Conservation (phyloP, 1,139 yeast genomes). For the Saccharomycopsis hybrid region DNA sequence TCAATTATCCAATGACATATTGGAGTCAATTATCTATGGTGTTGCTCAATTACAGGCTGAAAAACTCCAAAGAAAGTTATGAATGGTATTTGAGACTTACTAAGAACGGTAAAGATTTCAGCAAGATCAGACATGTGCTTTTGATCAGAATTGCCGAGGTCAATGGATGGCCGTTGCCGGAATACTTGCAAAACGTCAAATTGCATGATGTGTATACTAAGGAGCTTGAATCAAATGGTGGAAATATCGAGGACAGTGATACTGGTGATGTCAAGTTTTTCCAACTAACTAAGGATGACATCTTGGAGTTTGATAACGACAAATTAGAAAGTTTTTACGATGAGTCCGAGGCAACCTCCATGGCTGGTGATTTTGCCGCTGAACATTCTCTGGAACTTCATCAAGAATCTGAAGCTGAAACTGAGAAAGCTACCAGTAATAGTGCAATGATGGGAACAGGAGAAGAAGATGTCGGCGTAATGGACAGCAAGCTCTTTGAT, state of each 20-base stretch:
- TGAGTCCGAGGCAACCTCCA: background rate
- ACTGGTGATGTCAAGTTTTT: background rate
- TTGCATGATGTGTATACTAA: background rate
- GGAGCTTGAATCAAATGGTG: background rate
- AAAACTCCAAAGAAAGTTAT: slow-evolving; percentile 5
- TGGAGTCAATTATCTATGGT: slow-evolving; percentile 16
- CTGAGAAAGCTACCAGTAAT: background rate
- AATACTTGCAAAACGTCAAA: slow-evolving; percentile 5
- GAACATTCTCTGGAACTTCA: background rate
- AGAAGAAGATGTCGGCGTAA: background rate
- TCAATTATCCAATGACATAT: slow-evolving; percentile 10
- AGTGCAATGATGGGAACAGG: background rate
- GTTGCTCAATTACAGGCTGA: slow-evolving; percentile 6
- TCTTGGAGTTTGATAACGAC: slow-evolving; percentile 18
- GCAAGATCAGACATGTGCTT: slow-evolving; percentile 8
- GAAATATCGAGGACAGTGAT: background rate
- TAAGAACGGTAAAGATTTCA: slow-evolving; percentile 4
- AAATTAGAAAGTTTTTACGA: slow-evolving; percentile 8
- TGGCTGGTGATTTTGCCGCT: background rate
- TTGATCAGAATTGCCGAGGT: slow-evolving; percentile 15
- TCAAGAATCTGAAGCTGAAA: background rate
- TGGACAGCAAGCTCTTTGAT: background rate
- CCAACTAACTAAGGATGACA: slow-evolving; percentile 9
- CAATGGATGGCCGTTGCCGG: slow-evolving; percentile 19
- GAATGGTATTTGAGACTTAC: slow-evolving; percentile 6